Evolutionary conservation across 148 eudicot genomes (phyloP).

Genomic region (Rhododendron vialii): DNA sequence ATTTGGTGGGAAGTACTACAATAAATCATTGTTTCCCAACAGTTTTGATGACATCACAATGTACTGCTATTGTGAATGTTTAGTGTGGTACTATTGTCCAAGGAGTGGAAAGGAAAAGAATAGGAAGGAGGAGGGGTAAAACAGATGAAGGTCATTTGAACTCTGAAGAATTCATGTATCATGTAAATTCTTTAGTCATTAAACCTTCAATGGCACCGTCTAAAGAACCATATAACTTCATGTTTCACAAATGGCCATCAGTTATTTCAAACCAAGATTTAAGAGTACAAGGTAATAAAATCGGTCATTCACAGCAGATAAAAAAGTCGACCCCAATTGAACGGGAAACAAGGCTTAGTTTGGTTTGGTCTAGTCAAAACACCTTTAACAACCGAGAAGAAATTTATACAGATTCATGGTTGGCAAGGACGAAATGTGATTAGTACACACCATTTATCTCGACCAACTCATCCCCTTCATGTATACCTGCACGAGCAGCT

Average conservation of each 20-base stretch:
- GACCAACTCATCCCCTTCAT: slow-evolving; percentile 79
- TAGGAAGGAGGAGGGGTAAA: neutral
- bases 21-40: neutral
- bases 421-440: neutral
- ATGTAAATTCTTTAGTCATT: neutral
- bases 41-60: neutral
- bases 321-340: neutral
- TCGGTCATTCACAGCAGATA: neutral
- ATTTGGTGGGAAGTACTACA: neutral
- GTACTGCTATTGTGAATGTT: neutral
- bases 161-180: neutral
- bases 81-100: neutral
- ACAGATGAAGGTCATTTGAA: neutral
- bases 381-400: neutral
- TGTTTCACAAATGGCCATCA: neutral
- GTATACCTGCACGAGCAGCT: slow-evolving; percentile 91
- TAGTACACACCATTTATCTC: slow-evolving; percentile 69
- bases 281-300: neutral
- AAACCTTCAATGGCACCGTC: neutral
- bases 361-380: neutral
- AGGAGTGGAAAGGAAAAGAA: neutral
- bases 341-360: neutral
- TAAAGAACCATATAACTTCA: neutral
- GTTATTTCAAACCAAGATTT: neutral
- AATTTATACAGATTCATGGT: neutral